Percentiles rank a stretch among this genome's conserved stretches.
Conservation (phyloP, 179 eudicot genomes). For the Silene noctiflora region DNA sequence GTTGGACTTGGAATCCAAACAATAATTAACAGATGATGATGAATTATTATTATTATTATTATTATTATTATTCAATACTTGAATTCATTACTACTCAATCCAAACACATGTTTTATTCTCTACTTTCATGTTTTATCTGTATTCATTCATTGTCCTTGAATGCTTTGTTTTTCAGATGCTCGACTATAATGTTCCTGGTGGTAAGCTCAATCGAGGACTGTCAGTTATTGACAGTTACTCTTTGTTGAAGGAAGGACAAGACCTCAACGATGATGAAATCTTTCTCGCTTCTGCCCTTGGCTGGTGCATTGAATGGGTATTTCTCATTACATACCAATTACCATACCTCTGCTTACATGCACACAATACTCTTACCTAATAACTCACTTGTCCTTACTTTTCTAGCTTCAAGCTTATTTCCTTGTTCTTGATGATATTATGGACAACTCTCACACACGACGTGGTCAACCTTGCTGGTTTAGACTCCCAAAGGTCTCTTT, state of each 20-base stretch:
- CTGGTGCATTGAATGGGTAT: conserved; percentile 94
- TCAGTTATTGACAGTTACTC: conserved; percentile 84
- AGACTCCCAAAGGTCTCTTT: conserved; percentile 64
- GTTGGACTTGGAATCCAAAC: too few relatives aligned
- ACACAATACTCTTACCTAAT: background rate
- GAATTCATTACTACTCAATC: too few relatives aligned
- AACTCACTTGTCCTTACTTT: background rate
- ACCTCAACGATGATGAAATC: conserved; percentile 59
- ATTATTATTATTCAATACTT: too few relatives aligned
- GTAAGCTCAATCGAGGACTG: conserved; percentile 74
- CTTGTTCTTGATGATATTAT: conserved; percentile 89
- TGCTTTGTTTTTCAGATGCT: too few relatives aligned
- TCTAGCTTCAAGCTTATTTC: conserved; percentile 89
- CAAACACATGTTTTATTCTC: too few relatives aligned
- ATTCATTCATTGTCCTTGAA: too few relatives aligned
- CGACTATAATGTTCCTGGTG: conserved; percentile 95
- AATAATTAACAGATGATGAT: too few relatives aligned
- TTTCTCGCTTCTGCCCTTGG: conserved; percentile 79
- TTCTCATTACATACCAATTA: background rate
- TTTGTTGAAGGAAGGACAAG: conserved; percentile 57
- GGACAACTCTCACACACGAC: conserved; percentile 79
- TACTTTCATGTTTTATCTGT: too few relatives aligned
- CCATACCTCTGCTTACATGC: background rate
- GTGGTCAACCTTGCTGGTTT: conserved; percentile 89
- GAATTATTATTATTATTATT: too few relatives aligned